A percentile compares a stretch with the other conserved stretches of the same genome.
Conservation (phyloP, 177 flowering plant species). For the Vitis hybrid region DNA sequence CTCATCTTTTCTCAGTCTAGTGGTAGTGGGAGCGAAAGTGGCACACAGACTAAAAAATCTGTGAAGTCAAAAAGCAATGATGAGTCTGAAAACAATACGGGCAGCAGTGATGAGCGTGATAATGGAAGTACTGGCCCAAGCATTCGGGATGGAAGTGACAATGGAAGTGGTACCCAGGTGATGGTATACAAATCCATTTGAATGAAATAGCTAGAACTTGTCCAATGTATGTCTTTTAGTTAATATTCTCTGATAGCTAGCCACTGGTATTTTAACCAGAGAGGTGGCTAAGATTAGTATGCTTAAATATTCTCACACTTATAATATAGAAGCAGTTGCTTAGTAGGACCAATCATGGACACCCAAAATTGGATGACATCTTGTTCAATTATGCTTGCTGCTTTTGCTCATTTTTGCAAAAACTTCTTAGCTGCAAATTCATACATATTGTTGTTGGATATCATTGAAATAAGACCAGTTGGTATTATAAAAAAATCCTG, state of each 20-base stretch:
- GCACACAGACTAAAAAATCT: slow-evolving; percentile 15
- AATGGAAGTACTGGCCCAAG: slow-evolving; percentile 20
- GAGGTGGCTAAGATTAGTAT: neutral
- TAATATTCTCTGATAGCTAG: neutral
- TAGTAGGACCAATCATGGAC: too few relatives aligned
- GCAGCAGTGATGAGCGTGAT: slow-evolving; percentile 22
- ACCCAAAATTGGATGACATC: too few relatives aligned
- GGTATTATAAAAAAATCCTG: too few relatives aligned
- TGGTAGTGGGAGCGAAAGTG: slow-evolving; percentile 39
- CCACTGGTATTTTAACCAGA: neutral
- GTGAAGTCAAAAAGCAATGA: slow-evolving; percentile 10
- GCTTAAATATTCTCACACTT: neutral
- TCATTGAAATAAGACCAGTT: too few relatives aligned
- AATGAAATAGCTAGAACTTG: neutral
- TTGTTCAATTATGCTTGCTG: too few relatives aligned
- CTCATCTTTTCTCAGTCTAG: slow-evolving; percentile 49
- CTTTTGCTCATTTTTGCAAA: too few relatives aligned
- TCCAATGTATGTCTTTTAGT: neutral
- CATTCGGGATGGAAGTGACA: slow-evolving; percentile 19
- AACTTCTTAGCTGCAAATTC: too few relatives aligned
- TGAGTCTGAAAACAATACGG: slow-evolving; percentile 11
- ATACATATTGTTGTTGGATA: too few relatives aligned
- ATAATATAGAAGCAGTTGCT: neutral
- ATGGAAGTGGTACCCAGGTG: slow-evolving; percentile 29
- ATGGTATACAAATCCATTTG: neutral